Evolutionary conservation across 1,139 yeast genomes (phyloP), one percentile per base, ranked within the genome.

Genomic region (Diutina ranongensis): DNA sequence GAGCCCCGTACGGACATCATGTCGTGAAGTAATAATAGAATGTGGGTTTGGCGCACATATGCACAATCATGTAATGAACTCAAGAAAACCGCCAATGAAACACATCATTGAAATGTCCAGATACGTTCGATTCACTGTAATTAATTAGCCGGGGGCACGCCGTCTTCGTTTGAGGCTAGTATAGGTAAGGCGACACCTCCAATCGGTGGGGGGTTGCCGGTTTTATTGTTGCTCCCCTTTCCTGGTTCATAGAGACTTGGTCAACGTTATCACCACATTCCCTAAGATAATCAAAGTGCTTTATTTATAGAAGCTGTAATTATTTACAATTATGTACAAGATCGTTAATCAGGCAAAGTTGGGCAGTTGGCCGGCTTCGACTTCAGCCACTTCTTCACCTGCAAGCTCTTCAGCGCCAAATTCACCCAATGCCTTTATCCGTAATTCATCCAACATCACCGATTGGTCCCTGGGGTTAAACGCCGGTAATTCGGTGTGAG

Each of bases 401-500:
- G 34, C 34, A 4, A 31, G 5, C 13, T 64, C 54, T 48, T 53
- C 53, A 36, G 47, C 51, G 40, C 58, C 61, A 52, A 69, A 68
- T 45, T 62, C 72, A 38, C 55, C 60, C 45, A 68, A 56, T 1
- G 74, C 73, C 53, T 56, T 60, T 57, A 52, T 67, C 53, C 77
- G 74, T 61, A 77, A 66, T 52, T 76, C 76, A 53, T 79, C 79
- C 58, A 84, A 65, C 51, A 81, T 64, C 4, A 79, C 79, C 48
- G 73, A 70, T 59, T 80, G 82, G 53, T 81, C 82, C 55, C 81
- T 76, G 19, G 87, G 80, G 54, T 75, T 76, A 56, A 71, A 74
- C 45, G 75, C 52, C 8, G 86, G 87, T 54, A 84, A 63, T 45
- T 65, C 64, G 10, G 68, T 71, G 59, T 84, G 94, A 51, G 71